Evolutionary conservation across 2,329 filamentous ascomycete genomes (phyloP), one percentile per base, ranked within the genome.

Genomic region (Fusarium cyanostomum): DNA sequence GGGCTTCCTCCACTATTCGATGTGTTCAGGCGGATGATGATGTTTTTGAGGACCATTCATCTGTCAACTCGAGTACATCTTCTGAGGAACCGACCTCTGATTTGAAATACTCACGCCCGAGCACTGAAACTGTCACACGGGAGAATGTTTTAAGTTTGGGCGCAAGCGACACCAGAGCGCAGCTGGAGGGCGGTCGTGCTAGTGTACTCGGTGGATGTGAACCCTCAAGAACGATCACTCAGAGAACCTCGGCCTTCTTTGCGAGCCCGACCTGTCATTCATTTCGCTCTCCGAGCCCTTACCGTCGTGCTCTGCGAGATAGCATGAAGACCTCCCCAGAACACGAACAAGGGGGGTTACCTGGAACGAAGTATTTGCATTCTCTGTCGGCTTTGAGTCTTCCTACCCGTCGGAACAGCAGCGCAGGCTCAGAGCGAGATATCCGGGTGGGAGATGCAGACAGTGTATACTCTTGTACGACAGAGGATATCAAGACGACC

Each of bases 201-300:
- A 33, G 33, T 15, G 27, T 42, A 3, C 41, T 54, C 13, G 35
- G 38, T 30, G 31, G 70, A n/a, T 27, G 61, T 27, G 62, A 70
- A 18, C 59, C 65, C 3, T 57, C 65, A 2, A 75, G 70, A 37
- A 65, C 73, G 0, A 57, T 81, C 7, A 78, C 77, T 0, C 75
- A 81, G 45, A 75, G 79, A 18, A 80, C 77, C 56, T 83, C 82
- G 2, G 80, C 78, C 0, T 83, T 85, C 63, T 84, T 84, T 63
- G 82, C 79, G 1, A 86, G 83, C 39, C 81, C 82, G 3, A 74
- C 78, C 2, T 79, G 78, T 13, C 81, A 84, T 57, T 72, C 86
- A 1, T 85, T 86, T 58, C 79, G 84, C 26, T 82, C 83, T 1
- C 75, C 79, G 24, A 88, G 84, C 51, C 84, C 85, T 1, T 89